phyloP scores from a whole-genome alignment of 1,139 yeast genomes.

The Pichia sp. region DNA sequence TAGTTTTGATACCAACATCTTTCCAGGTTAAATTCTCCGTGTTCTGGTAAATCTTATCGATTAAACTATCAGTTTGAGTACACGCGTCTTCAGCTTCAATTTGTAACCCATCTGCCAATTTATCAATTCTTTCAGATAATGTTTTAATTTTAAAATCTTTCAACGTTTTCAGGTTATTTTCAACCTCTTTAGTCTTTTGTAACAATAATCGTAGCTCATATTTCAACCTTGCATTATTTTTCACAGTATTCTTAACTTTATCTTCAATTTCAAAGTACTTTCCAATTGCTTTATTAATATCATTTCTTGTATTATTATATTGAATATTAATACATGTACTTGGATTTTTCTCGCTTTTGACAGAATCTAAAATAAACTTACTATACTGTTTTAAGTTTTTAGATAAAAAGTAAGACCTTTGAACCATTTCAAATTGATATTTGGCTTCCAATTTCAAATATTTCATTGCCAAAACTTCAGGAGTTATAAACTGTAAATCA shows the following conservation, averaged over 20 bases:
- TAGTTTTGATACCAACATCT: constrained; percentile 4
- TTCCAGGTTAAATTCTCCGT: constrained; percentile 8
- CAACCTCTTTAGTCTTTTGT: constrained; percentile 74
- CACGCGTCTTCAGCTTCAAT: not conserved
- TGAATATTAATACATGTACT: constrained; percentile 9
- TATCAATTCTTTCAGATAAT: constrained; percentile 18
- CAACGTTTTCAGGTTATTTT: constrained; percentile 44
- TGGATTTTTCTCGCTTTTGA: constrained; percentile 2
- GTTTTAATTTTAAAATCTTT: constrained; percentile 36
- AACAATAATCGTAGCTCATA: constrained; percentile 73
- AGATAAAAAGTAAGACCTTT: constrained; percentile 6
- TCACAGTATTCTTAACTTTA: constrained; percentile 57
- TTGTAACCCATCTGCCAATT: constrained; percentile 5
- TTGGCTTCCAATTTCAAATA: constrained; percentile 19
- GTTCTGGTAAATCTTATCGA: constrained; percentile 5
- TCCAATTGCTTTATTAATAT: constrained; percentile 19
- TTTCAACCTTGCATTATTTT: constrained; percentile 66
- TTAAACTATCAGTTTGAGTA: not conserved
- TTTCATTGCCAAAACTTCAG: constrained; percentile 25
- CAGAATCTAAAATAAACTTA: constrained; percentile 1
- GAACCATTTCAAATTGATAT: constrained; percentile 22
- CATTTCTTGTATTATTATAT: constrained; percentile 17
- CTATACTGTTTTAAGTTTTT: constrained; percentile 12
- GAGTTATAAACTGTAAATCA: constrained; percentile 14
- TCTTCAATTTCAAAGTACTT: constrained; percentile 25